Conservation (phyloP, 345 rosid genomes). For the Citrus reticulata region DNA sequence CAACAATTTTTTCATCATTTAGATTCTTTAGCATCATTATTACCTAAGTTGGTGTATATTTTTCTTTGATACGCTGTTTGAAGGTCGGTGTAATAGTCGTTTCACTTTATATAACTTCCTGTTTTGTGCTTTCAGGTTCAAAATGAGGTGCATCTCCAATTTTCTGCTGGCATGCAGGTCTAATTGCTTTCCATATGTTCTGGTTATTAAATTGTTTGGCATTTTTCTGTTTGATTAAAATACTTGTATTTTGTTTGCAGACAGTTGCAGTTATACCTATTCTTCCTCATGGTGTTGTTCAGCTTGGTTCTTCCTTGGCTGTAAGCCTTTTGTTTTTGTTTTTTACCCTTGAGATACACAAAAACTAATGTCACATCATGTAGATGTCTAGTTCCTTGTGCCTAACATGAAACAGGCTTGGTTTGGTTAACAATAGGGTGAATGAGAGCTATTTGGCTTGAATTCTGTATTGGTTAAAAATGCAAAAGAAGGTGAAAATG, state of each 20-base stretch:
- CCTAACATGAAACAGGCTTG: neutral
- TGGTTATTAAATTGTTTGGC: neutral
- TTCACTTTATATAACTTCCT: constrained; percentile 7
- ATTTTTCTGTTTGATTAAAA: constrained; percentile 12
- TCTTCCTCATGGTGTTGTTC: constrained; percentile 83
- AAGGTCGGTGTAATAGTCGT: neutral
- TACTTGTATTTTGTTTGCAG: constrained; percentile 34
- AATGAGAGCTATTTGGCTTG: neutral
- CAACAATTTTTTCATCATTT: neutral
- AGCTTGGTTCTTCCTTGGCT: constrained; percentile 70
- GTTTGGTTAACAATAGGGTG: neutral
- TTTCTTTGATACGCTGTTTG: neutral
- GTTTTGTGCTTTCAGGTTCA: constrained; percentile 45
- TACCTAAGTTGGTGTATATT: neutral
- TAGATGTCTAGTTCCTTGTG: neutral
- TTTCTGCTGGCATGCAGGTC: constrained; percentile 95
- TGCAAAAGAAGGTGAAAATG: neutral
- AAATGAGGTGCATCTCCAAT: constrained; percentile 70
- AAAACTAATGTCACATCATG: neutral
- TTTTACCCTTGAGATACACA: neutral
- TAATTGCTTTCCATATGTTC: constrained; percentile 15
- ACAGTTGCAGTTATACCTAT: constrained; percentile 84
- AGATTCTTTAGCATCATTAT: neutral
- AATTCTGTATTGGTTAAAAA: neutral
- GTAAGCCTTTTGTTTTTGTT: constrained; percentile 41